These are phyloP conservation scores for Centella asiatica DNA, from an alignment of 129 eudicot species.

Conservation along the genomic window DNA sequence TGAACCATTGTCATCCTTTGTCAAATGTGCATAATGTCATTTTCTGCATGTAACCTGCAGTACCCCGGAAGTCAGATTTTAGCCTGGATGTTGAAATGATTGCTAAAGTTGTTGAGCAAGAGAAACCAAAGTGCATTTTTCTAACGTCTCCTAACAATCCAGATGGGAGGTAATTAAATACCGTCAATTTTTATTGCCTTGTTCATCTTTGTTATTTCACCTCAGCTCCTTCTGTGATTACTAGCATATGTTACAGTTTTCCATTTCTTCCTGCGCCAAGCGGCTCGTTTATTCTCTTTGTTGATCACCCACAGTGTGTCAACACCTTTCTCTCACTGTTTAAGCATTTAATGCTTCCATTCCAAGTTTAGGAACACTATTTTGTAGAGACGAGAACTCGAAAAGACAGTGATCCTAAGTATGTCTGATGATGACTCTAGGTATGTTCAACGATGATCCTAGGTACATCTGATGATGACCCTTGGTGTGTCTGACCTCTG, in stretches of 20 bases:
- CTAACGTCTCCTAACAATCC: slow-evolving; percentile 97
- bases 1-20: not conserved
- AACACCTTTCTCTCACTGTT: too few relatives aligned
- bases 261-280: too few relatives aligned
- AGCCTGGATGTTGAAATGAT: slow-evolving; percentile 65
- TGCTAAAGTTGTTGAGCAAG: slow-evolving; percentile 47
- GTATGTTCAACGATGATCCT: too few relatives aligned
- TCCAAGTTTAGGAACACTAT: too few relatives aligned
- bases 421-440: too few relatives aligned
- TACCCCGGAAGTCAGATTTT: slow-evolving; percentile 66
- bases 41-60: slow-evolving; percentile 37
- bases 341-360: too few relatives aligned
- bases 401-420: too few relatives aligned
- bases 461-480: too few relatives aligned
- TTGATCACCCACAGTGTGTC: too few relatives aligned
- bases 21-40: slow-evolving; percentile 6
- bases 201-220: not conserved
- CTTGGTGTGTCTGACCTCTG: too few relatives aligned
- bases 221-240: not conserved
- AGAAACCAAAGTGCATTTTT: slow-evolving; percentile 93
- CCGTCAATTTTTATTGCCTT: not conserved
- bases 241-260: not conserved
- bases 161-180: slow-evolving; percentile 71
- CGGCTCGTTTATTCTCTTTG: too few relatives aligned
- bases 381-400: too few relatives aligned